These are phyloP conservation scores for Fraxinus americana DNA, from an alignment of 257 asterid species.

Conservation along the genomic window DNA sequence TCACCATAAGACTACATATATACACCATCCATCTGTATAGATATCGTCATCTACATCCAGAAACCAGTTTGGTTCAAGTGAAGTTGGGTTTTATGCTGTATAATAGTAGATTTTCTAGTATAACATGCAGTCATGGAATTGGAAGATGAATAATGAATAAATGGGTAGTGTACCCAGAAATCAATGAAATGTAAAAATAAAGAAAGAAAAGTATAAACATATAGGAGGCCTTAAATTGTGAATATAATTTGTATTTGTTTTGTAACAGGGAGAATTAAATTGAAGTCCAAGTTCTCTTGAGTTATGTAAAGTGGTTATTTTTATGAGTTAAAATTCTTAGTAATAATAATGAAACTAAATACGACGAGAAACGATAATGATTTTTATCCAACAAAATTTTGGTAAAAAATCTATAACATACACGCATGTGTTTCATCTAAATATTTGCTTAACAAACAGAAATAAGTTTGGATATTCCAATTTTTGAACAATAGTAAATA, in stretches of 20 bases:
- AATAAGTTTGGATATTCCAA: neutral
- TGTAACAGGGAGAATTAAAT: neutral
- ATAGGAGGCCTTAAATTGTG: neutral
- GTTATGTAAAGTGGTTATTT: neutral
- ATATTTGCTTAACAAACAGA: neutral
- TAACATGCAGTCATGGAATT: neutral
- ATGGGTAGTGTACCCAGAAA: neutral
- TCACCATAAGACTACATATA: neutral
- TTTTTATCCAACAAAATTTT: neutral
- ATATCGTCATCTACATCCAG: neutral
- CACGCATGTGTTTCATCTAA: neutral
- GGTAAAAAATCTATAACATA: neutral
- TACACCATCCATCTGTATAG: neutral
- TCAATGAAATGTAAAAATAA: neutral
- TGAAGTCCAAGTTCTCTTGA: neutral
- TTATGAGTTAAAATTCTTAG: neutral
- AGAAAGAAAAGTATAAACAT: neutral
- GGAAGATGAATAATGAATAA: neutral
- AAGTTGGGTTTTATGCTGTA: neutral
- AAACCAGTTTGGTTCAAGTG: neutral
- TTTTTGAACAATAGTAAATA: neutral
- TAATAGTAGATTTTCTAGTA: neutral
- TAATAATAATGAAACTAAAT: neutral
- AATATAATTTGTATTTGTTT: neutral
- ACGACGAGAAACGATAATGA: neutral